Evolutionary conservation across 768 basidiomycete genomes (phyloP), one percentile per base, ranked within the genome.

Genomic region (Rhodosporidiobolus odoratus): DNA sequence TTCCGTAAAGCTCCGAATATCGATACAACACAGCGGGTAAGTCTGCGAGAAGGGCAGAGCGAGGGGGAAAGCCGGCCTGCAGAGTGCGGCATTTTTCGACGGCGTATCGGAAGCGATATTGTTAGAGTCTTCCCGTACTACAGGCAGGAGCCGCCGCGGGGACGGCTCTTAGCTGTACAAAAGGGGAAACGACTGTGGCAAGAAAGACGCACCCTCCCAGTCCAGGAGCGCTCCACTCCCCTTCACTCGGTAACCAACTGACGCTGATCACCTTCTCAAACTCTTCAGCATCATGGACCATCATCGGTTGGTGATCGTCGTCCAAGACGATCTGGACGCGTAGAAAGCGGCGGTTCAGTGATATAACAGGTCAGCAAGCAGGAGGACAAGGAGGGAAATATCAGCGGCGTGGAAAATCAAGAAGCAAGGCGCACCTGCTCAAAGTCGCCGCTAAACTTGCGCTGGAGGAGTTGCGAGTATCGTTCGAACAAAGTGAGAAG

Each of bases 41-140:
- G 90, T 89, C 78, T 90, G 89, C 0, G 95, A 98, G 90, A 95
- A 99, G 1, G 96, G 93, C 48, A 99, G 83, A 35, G 83, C 82
- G 66, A 88, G 82, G 8, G 93, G 92, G 62, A 88, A 80, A 13
- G 84, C 75, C 63, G 81, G 83, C 76, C 92, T 91, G 65, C 37
- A 21, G 19, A 0, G 50, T 41, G 12, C 23, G 21, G 12, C 21
- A 50, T 25, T 23, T 25, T n/a, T 50, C 43, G 21, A 21, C 43
- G 43, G 21, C 13, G 32, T 3, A 34, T 34, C 53, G 21, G 30
- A n/a, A n/a, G n/a, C n/a, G n/a, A n/a, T n/a, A n/a, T n/a, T n/a
- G n/a, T n/a, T n/a, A n/a, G n/a, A n/a, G n/a, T n/a, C n/a, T n/a
- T n/a, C n/a, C n/a, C n/a, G n/a, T n/a, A n/a, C n/a, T n/a, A n/a